Evolutionary conservation across 2,329 filamentous ascomycete genomes (phyloP), one percentile per base, ranked within the genome.

Genomic region (Ustulina deusta): DNA sequence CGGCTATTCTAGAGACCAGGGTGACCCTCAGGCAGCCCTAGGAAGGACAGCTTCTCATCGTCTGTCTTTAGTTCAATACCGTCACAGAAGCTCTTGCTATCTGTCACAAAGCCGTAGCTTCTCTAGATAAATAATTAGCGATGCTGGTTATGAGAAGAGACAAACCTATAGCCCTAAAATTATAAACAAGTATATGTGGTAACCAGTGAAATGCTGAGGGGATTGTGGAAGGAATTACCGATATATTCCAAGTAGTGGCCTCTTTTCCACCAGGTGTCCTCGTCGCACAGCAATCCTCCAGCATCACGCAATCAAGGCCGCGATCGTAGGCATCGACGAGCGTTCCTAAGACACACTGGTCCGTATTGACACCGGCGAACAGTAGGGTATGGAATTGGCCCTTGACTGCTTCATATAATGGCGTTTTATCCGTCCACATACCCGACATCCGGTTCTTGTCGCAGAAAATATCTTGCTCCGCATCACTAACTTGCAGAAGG

Each of bases 361-460:
- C 87, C 2, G 87, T 88, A 72, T 90, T 89, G 13, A 89, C 87
- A 0, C 87, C 87, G 0, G 84, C 78, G 69, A 89, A 88, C 22
- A 90, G 72, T 51, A 89, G 73, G 5, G 86, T 89, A 51, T 80
- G 66, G 29, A 67, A 69, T 17, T 70, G 63, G 32, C 55, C 59
- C 3, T 42, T 52, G 3, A 74, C 40, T 6, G 46, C 69, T 27
- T 65, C 57, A 29, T 54, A 65, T 6, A 86, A 78, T 7, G 80
- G 78, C 51, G 83, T 83, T 11, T 74, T 74, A 9, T 76, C 72
- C 27, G 79, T 80, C 85, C 86, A 89, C 56, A 90, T 78, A 2
- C 86, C 88, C 22, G 84, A 86, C 80, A 89, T 85, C 22, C 87
- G 81, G 70, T 88, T 85, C 79, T 90, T 90, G 72, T 85, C 77